These are phyloP conservation scores for Candida rishiriensis DNA, from an alignment of 805 yeast genomes.

Conservation along the genomic window DNA sequence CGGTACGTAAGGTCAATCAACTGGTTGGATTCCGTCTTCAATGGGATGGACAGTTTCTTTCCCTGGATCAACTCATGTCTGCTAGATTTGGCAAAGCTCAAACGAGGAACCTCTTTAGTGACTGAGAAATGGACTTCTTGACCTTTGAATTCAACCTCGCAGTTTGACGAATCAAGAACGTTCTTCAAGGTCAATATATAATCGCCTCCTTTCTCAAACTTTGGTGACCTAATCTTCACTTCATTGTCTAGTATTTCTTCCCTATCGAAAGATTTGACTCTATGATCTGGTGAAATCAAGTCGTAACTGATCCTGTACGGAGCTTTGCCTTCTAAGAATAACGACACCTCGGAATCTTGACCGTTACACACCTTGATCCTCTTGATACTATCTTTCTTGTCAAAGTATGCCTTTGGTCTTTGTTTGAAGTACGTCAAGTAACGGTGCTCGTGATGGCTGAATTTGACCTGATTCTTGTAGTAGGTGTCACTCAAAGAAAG, in stretches of 20 bases:
- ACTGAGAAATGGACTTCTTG: constrained; percentile 65
- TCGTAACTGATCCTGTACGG: constrained; percentile 75
- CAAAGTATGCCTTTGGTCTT: constrained; percentile 51
- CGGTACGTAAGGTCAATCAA: constrained; percentile 30
- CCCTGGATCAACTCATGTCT: constrained; percentile 56
- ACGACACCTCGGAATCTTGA: constrained; percentile 39
- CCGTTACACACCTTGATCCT: constrained; percentile 28
- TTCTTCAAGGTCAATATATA: constrained; percentile 60
- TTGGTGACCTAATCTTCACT: constrained; percentile 48
- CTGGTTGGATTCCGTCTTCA: constrained; percentile 32
- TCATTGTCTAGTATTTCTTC: constrained; percentile 35
- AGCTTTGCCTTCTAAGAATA: constrained; percentile 68
- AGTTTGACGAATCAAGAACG: constrained; percentile 70
- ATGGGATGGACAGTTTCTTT: constrained; percentile 51
- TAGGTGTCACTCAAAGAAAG: constrained; percentile 59
- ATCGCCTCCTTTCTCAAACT: constrained; percentile 64
- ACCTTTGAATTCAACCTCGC: constrained; percentile 65
- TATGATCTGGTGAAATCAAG: constrained; percentile 52
- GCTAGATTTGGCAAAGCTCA: constrained; percentile 29
- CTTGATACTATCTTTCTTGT: constrained; percentile 15
- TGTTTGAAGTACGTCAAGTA: constrained; percentile 70
- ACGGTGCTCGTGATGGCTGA: constrained; percentile 40
- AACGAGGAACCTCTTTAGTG: constrained; percentile 60
- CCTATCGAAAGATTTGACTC: constrained; percentile 36
- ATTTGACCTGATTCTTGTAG: constrained; percentile 34